Conservation (phyloP, 2,329 filamentous ascomycete species). For the Colletotrichum sublineola region DNA sequence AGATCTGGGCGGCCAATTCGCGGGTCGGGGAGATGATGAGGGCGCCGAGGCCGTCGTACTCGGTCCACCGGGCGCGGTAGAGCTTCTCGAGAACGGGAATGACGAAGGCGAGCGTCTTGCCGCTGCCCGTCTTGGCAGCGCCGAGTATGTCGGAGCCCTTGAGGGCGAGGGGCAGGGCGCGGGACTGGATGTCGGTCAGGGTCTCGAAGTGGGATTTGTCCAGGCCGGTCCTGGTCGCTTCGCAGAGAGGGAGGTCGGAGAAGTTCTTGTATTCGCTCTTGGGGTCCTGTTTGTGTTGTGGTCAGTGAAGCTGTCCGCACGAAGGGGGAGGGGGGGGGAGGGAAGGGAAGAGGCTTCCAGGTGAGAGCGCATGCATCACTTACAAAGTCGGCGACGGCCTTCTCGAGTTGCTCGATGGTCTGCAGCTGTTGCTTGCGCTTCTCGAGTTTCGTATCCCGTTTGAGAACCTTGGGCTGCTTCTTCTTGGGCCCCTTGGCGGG, state of each 20-base stretch:
- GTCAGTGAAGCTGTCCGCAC: neutral
- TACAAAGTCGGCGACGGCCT: slow-evolving; percentile 57
- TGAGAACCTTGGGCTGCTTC: slow-evolving; percentile 52
- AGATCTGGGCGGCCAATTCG: slow-evolving; percentile 96
- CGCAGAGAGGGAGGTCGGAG: slow-evolving; percentile 86
- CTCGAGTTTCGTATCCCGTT: slow-evolving; percentile 46
- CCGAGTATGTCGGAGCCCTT: slow-evolving; percentile 91
- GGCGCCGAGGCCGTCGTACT: slow-evolving; percentile 90
- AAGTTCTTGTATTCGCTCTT: slow-evolving; percentile 77
- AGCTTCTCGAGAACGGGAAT: slow-evolving; percentile 93
- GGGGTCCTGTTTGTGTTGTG: slow-evolving; percentile 63
- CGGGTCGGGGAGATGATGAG: slow-evolving; percentile 94
- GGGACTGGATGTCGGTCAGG: slow-evolving; percentile 91
- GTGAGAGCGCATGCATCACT: slow-evolving; percentile 39
- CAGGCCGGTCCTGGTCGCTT: slow-evolving; percentile 82
- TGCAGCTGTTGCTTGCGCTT: slow-evolving; percentile 56
- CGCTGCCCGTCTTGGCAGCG: slow-evolving; percentile 94
- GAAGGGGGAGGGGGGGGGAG: rapidly evolving
- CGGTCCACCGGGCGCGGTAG: slow-evolving; percentile 89
- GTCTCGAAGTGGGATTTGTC: slow-evolving; percentile 89
- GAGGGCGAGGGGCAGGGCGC: slow-evolving; percentile 88
- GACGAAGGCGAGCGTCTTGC: slow-evolving; percentile 94
- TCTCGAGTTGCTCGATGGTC: slow-evolving; percentile 56
- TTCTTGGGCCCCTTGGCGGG: slow-evolving; percentile 42
- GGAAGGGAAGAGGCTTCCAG: neutral